Conservation (phyloP, 306 rosid genomes). For the Ceratonia siliqua region DNA sequence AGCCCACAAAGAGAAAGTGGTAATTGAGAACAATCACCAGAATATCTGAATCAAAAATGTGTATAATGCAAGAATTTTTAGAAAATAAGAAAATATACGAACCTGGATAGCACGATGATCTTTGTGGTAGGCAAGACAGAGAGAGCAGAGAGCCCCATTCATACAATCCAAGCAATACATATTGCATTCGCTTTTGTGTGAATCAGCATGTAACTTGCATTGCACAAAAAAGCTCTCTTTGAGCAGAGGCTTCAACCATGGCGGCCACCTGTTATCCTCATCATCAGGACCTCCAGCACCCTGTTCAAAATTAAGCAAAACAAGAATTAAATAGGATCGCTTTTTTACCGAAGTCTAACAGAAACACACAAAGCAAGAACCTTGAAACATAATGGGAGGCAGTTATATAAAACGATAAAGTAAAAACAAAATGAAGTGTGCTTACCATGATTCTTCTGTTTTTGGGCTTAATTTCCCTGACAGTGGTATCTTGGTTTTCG, state of each 20-base stretch:
- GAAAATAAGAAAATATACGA: background rate
- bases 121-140: constrained; percentile 74
- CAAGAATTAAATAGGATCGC: background rate
- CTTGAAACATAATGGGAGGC: background rate
- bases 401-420: background rate
- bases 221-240: constrained; percentile 83
- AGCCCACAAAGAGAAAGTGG: constrained; percentile 15
- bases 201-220: constrained; percentile 82
- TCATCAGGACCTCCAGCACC: constrained; percentile 93
- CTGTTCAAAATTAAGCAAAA: constrained; percentile 34
- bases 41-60: background rate
- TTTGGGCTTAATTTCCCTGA: constrained; percentile 83
- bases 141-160: constrained; percentile 90
- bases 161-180: constrained; percentile 94
- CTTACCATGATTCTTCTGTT: constrained; percentile 81
- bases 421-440: background rate
- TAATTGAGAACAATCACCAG: background rate
- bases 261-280: constrained; percentile 84
- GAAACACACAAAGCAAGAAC: constrained; percentile 18
- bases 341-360: background rate
- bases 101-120: constrained; percentile 96
- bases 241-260: constrained; percentile 92
- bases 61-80: background rate
- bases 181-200: constrained; percentile 91
- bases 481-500: constrained; percentile 63